phyloP scores from a whole-genome alignment of 441 rosid species.

The Populus tomentosa region DNA sequence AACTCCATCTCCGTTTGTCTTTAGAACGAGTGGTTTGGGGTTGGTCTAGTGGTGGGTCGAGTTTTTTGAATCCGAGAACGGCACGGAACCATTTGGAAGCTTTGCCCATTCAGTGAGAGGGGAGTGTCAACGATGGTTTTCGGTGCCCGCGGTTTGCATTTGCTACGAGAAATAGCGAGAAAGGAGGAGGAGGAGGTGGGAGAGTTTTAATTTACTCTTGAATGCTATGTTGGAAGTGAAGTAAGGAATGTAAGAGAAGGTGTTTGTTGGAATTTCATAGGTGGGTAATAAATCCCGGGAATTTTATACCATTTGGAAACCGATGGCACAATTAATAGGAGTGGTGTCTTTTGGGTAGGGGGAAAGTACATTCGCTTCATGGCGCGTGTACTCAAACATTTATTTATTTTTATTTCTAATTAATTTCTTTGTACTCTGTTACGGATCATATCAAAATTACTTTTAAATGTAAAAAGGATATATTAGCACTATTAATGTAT shows the following conservation, averaged over 20 bases:
- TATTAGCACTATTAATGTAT: no score
- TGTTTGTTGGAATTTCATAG: neutral
- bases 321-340: neutral
- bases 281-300: neutral
- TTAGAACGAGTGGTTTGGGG: constrained; percentile 19
- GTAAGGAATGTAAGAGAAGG: neutral
- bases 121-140: neutral
- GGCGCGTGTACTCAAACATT: neutral
- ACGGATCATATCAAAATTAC: no score
- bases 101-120: constrained; percentile 50
- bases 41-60: constrained; percentile 29
- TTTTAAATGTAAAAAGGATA: no score
- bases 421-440: no score
- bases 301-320: no score
- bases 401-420: neutral
- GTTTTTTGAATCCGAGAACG: constrained; percentile 61
- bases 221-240: neutral
- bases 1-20: constrained; percentile 80
- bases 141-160: constrained; percentile 9
- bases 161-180: constrained; percentile 8
- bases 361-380: neutral
- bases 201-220: neutral
- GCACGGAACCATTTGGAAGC: constrained; percentile 74
- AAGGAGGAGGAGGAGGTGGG: constrained; percentile 1
- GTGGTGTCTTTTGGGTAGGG: neutral